phyloP scores from a whole-genome alignment of 805 yeast genomes.

The Metschnikowia arizonensis region DNA sequence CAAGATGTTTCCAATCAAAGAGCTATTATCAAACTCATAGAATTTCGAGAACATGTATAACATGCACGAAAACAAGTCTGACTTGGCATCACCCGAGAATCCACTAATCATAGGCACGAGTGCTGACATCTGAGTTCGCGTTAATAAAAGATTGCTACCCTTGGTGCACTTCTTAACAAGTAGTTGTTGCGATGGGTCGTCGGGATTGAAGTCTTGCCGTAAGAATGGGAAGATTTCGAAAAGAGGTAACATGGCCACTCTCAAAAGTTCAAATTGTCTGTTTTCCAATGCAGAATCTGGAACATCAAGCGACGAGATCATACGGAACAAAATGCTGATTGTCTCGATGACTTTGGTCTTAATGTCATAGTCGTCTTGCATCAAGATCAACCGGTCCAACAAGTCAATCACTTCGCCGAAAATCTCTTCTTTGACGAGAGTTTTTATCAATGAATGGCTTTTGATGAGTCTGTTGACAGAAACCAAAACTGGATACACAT shows the following conservation, averaged over 20 bases:
- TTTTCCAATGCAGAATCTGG: slow-evolving; percentile 17
- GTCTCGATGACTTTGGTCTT: slow-evolving; percentile 47
- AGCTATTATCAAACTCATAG: slow-evolving; percentile 42
- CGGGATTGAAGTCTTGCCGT: slow-evolving; percentile 40
- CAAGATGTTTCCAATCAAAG: slow-evolving; percentile 46
- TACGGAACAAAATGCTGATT: slow-evolving; percentile 27
- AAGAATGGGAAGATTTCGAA: slow-evolving; percentile 58
- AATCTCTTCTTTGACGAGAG: slow-evolving; percentile 61
- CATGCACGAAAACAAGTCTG: slow-evolving; percentile 69
- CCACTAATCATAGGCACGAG: slow-evolving; percentile 58
- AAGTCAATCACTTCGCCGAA: slow-evolving; percentile 74
- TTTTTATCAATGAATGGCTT: slow-evolving; percentile 51
- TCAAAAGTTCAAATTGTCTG: slow-evolving; percentile 59
- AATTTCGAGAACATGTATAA: slow-evolving; percentile 59
- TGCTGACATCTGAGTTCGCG: slow-evolving; percentile 47
- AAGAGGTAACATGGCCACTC: slow-evolving; percentile 64
- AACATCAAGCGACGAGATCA: slow-evolving; percentile 28
- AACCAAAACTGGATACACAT: slow-evolving; percentile 48
- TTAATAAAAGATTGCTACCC: slow-evolving; percentile 37
- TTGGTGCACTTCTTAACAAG: slow-evolving; percentile 28
- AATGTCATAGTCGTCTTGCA: slow-evolving; percentile 59
- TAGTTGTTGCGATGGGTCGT: slow-evolving; percentile 23
- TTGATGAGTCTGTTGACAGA: slow-evolving; percentile 48
- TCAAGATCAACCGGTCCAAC: slow-evolving; percentile 64
- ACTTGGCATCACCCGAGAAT: slow-evolving; percentile 60